Base-by-base conservation (phyloP, 2,329 filamentous ascomycete species). In the Aspergillus versicolor region DNA sequence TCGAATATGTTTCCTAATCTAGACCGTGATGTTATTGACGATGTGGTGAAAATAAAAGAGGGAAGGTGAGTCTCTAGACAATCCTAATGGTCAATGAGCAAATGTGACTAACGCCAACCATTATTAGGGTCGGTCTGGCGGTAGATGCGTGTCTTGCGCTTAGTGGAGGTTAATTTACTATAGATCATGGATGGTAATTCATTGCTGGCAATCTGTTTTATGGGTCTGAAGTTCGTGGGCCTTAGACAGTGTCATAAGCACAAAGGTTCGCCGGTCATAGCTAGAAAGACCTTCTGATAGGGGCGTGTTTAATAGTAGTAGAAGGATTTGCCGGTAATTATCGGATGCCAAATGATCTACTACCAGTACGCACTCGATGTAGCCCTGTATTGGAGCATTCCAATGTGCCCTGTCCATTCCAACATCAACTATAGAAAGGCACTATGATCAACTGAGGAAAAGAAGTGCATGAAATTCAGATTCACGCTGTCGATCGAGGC, bases 1-100 rank as follows among this genome's bases (percentile, higher is more conserved):
- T 88, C 91, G 47, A 89, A 91, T 66, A 99, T 99, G 94, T 99
- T 99, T 73, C 94, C 94, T 1, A 92, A 95, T 70, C 79, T 99
- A 50, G 94, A 99, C 73, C 86, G 87, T 67, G 95, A 99, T 48
- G 84, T 99, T 38, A 97, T 99, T 70, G 92, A 92, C 67, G 94
- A 99, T 77, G 94, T 99, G 41, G 94, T 99, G 24, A 87, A 93
- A 72, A 86, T 95, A 78, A 97, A 99, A 77, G 88, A 97, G 75
- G 95, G 94, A 71, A 86, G 91, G 91, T 93, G 74, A 78, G 89
- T 51, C 12, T 19, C 13, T 32, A 53, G 43, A 15, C 54, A 21
- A 21, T 24, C 15, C 30, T n/a, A 30, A 17, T 40, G 12, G 21
- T 21, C n/a, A 30, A 17, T 38, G 13, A 2, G 19, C 19, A 32